These are phyloP conservation scores for Pseudopithomyces chartarum DNA, from an alignment of 2,329 filamentous ascomycete species.

Conservation along the genomic window DNA sequence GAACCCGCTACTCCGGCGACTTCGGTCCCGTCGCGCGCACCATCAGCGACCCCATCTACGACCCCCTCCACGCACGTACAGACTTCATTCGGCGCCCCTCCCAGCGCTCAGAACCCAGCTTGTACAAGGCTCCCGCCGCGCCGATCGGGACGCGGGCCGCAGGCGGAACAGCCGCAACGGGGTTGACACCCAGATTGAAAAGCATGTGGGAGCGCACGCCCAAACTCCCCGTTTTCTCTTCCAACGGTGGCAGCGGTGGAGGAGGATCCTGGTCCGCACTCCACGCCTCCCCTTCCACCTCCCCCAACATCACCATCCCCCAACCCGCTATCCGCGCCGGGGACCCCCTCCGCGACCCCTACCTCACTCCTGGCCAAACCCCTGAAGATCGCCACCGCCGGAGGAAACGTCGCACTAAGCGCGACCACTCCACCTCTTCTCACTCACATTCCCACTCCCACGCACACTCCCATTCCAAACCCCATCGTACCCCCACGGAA, in stretches of 20 bases:
- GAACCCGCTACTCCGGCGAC: constrained; percentile 42
- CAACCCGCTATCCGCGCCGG: constrained; percentile 34
- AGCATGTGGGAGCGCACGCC: constrained; percentile 43
- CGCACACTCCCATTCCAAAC: too few species aligned
- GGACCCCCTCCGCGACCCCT: constrained; percentile 30
- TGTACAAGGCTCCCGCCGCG: constrained; percentile 26
- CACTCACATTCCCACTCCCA: too few species aligned
- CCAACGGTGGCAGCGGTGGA: too few species aligned
- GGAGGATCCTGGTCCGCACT: too few species aligned
- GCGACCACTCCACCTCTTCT: neutral
- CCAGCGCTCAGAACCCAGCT: constrained; percentile 31
- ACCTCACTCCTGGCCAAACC: constrained; percentile 35
- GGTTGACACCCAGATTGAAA: constrained; percentile 39
- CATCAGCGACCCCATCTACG: constrained; percentile 47
- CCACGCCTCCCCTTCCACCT: constrained; percentile 21
- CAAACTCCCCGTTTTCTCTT: constrained; percentile 7
- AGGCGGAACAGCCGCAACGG: constrained; percentile 9
- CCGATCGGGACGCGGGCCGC: constrained; percentile 22
- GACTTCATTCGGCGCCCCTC: constrained; percentile 44
- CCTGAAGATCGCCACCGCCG: constrained; percentile 20
- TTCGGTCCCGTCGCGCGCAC: constrained; percentile 44
- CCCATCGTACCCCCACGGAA: too few species aligned
- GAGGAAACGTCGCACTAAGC: constrained; percentile 17
- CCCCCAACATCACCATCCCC: constrained; percentile 14
- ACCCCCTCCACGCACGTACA: constrained; percentile 40